phyloP scores from a whole-genome alignment of 1,139 yeast species.

The Magnusiomyces tetraspermus region DNA sequence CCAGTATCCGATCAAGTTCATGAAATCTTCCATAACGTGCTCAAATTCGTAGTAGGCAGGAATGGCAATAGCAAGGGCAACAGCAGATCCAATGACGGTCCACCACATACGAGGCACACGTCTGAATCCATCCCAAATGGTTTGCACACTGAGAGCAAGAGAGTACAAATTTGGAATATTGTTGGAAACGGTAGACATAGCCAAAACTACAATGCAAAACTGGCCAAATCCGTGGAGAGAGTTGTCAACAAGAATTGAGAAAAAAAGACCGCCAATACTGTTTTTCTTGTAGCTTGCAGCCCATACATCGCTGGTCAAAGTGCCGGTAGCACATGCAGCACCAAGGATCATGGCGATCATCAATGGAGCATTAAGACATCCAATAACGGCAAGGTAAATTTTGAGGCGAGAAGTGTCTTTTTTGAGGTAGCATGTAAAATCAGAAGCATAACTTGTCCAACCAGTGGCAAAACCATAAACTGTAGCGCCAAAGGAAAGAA shows the following conservation, averaged over 20 bases:
- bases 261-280: slow-evolving; percentile 75
- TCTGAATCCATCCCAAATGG: slow-evolving; percentile 63
- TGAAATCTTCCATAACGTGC: slow-evolving; percentile 67
- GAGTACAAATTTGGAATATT: slow-evolving; percentile 92
- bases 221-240: slow-evolving; percentile 84
- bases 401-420: slow-evolving; percentile 47
- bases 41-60: slow-evolving; percentile 75
- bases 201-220: slow-evolving; percentile 75
- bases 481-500: slow-evolving; percentile 77
- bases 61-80: slow-evolving; percentile 74
- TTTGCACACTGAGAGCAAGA: slow-evolving; percentile 74
- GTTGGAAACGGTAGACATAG: slow-evolving; percentile 79
- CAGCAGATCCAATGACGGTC: slow-evolving; percentile 68
- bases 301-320: slow-evolving; percentile 38
- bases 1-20: slow-evolving; percentile 87
- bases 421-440: slow-evolving; percentile 81
- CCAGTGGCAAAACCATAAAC: slow-evolving; percentile 89
- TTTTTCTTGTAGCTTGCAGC: slow-evolving; percentile 42
- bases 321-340: slow-evolving; percentile 76
- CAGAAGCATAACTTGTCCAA: slow-evolving; percentile 90
- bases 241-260: slow-evolving; percentile 63
- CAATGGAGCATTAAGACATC: slow-evolving; percentile 61
- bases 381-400: slow-evolving; percentile 53
- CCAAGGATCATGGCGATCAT: slow-evolving; percentile 71
- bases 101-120: slow-evolving; percentile 72